Percentiles rank a stretch among this genome's conserved stretches.
Evolutionary conservation across 2,329 filamentous ascomycete species (phyloP).

Genomic region (Ascochyta pisi): DNA sequence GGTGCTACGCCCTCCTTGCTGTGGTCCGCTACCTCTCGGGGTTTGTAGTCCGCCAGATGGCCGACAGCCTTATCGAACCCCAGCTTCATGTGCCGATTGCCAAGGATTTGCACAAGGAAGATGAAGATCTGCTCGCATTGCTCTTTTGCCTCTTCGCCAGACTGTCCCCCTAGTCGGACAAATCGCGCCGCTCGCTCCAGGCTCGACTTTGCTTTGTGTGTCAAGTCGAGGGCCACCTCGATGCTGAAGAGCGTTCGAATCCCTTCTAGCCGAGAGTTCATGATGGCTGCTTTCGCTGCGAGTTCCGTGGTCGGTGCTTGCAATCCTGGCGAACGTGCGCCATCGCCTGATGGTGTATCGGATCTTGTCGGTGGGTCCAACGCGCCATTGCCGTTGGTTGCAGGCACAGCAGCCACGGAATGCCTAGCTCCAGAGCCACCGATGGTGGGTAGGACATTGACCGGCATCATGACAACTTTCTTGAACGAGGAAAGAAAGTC

Average conservation of each 20-base stretch:
- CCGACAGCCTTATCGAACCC: conserved; percentile 93
- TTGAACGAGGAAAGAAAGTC: conserved; percentile 97
- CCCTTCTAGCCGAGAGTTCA: conserved; percentile 92
- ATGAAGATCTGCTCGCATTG: conserved; percentile 93
- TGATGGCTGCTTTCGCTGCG: conserved; percentile 95
- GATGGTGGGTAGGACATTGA: conserved; percentile 82
- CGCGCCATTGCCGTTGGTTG: conserved; percentile 42
- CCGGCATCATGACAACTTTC: conserved; percentile 99
- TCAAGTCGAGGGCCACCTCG: conserved; percentile 87
- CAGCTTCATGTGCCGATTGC: conserved; percentile 84
- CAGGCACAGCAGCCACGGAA: conserved; percentile 31
- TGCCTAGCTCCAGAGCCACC: conserved; percentile 47
- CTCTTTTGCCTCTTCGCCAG: conserved; percentile 81
- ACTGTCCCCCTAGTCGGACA: conserved; percentile 78
- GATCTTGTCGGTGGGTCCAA: conserved; percentile 31
- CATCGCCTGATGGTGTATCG: conserved; percentile 50
- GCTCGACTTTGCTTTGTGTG: conserved; percentile 86
- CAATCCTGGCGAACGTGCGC: conserved; percentile 46
- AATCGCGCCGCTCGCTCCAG: conserved; percentile 87
- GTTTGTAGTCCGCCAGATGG: conserved; percentile 90
- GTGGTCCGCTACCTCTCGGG: conserved; percentile 78
- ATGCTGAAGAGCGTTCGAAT: conserved; percentile 97
- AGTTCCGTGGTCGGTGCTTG: conserved; percentile 89
- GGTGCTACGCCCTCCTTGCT: conserved; percentile 80
- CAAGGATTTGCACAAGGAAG: conserved; percentile 80